Percentiles rank a stretch among this genome's conserved stretches.
Conservation (phyloP, 257 asterid genomes). For the Craterostigma plantagineum region DNA sequence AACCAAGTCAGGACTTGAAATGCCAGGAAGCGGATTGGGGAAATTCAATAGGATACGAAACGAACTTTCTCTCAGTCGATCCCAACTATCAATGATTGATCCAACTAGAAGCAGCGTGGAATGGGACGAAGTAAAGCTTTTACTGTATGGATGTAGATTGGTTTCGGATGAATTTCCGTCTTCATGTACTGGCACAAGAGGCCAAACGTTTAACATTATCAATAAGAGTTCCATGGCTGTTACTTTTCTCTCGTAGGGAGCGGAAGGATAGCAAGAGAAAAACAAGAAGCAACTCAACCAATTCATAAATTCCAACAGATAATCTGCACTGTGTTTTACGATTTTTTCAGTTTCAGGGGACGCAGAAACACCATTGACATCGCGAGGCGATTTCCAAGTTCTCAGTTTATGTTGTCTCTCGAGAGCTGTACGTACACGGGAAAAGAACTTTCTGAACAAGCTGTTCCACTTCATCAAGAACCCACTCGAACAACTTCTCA, state of each 20-base stretch:
- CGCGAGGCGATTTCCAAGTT: slow-evolving; percentile 45
- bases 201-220: slow-evolving; percentile 71
- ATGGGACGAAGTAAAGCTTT: slow-evolving; percentile 46
- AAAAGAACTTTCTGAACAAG: slow-evolving; percentile 77
- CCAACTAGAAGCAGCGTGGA: slow-evolving; percentile 79
- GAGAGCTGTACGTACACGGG: slow-evolving; percentile 79
- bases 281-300: slow-evolving; percentile 85
- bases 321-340: slow-evolving; percentile 35
- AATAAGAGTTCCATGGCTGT: slow-evolving; percentile 84
- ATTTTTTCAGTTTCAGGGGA: slow-evolving; percentile 16
- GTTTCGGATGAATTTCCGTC: slow-evolving; percentile 22
- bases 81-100: slow-evolving; percentile 96
- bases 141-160: slow-evolving; percentile 44
- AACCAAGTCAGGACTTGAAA: slow-evolving; percentile 36
- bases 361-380: slow-evolving; percentile 15
- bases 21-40: slow-evolving; percentile 91
- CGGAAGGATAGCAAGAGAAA: slow-evolving; percentile 93
- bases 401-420: slow-evolving; percentile 72
- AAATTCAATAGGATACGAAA: slow-evolving; percentile 57
- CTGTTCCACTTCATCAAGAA: slow-evolving; percentile 98
- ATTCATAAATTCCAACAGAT: slow-evolving; percentile 48
- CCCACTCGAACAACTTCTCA: slow-evolving; percentile 89
- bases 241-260: slow-evolving; percentile 92
- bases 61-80: slow-evolving; percentile 64
- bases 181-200: slow-evolving; percentile 26